A percentile compares a stretch with the other conserved stretches of the same genome.
These are phyloP conservation scores for Mortierella sp. DNA, from an alignment of 371 early-diverging fungal genomes.

Conservation along the genomic window DNA sequence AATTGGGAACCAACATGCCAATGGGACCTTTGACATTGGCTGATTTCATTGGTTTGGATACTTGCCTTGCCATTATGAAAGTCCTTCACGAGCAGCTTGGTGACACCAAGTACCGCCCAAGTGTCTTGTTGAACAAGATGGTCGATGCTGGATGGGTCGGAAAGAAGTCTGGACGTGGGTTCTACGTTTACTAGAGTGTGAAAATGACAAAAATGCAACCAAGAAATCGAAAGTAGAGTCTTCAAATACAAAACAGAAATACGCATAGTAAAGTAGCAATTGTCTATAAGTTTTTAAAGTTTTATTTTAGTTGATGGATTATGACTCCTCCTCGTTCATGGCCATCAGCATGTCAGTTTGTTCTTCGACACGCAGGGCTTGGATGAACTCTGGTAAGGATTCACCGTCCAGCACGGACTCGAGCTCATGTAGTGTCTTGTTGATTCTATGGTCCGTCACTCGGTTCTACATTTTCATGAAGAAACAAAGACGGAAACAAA, in stretches of 20 bases:
- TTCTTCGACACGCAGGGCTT: slow-evolving; percentile 42
- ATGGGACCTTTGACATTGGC: slow-evolving; percentile 98
- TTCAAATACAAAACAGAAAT: too few relatives aligned
- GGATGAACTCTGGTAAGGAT: slow-evolving; percentile 47
- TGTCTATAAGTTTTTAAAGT: too few relatives aligned
- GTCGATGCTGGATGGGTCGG: slow-evolving; percentile 98
- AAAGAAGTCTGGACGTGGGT: slow-evolving; percentile 91
- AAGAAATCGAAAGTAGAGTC: too few relatives aligned
- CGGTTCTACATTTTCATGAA: slow-evolving; percentile 65
- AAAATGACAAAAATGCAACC: too few relatives aligned
- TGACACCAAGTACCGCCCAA: slow-evolving; percentile 96
- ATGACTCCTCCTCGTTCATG: slow-evolving; percentile 36
- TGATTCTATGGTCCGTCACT: slow-evolving; percentile 89
- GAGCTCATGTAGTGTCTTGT: slow-evolving; percentile 78
- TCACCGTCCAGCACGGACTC: slow-evolving; percentile 74
- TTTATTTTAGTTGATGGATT: too few relatives aligned
- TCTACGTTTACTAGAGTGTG: slow-evolving; percentile 68
- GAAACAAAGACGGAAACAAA: background rate
- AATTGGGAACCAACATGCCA: slow-evolving; percentile 95
- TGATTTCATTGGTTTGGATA: slow-evolving; percentile 98
- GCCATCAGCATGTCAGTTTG: slow-evolving; percentile 50
- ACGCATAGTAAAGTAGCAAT: too few relatives aligned
- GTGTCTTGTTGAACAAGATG: slow-evolving; percentile 90
- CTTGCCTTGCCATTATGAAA: slow-evolving; percentile 96
- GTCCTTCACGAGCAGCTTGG: slow-evolving; percentile 95